Base-by-base conservation (phyloP, 352 stramenopile species). In the Pythium volutum region DNA sequence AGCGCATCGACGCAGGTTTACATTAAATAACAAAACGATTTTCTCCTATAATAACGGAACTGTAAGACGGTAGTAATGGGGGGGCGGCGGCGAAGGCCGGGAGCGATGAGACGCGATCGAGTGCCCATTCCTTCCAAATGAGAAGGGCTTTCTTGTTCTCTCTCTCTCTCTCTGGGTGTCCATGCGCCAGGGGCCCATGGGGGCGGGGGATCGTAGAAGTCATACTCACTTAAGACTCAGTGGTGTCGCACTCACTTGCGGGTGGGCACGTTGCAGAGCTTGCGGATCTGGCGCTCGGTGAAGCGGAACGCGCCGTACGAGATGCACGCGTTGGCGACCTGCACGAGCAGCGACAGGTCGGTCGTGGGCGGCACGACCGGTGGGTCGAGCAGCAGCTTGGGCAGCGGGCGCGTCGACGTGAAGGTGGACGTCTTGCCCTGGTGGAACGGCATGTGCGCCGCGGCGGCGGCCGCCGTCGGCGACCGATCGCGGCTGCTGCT, bases 281-380 rank as follows among this genome's bases (percentile, higher is more conserved):
- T 69, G 23, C 76, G 63, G 45, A 88, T 80, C 54, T 87, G 76
- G 22, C 65, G 62, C 51, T 69, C 71, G 0, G 62, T 59, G 70
- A 90, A 88, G 56, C 52, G 66, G 55, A 72, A 66, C 11, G 53
- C 50, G 51, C 66, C 66, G 45, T 62, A 66, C 42, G 55, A 72
- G 36, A 72, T 51, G 46, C 79, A 91, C 54, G 69, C 76, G 67
- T 91, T 91, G 64, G 81, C 74, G 67, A 91, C 80, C 54, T 73
- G 60, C 18, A 91, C 77, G 20, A 89, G 66, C 55, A 74, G 43
- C n/a, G 62, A 52, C n/a, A 91, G 55, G 22, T 89, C 76, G 3
- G 27, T 42, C 9, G 33, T 54, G 4, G 27, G n/a, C 9, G 65
- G 33, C 49, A 91, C 66, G 1, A 73, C 67, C 46, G 81, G 77